Conservation (phyloP, 108 stramenopile genomes). For the Fistulifera pelliculosa region DNA sequence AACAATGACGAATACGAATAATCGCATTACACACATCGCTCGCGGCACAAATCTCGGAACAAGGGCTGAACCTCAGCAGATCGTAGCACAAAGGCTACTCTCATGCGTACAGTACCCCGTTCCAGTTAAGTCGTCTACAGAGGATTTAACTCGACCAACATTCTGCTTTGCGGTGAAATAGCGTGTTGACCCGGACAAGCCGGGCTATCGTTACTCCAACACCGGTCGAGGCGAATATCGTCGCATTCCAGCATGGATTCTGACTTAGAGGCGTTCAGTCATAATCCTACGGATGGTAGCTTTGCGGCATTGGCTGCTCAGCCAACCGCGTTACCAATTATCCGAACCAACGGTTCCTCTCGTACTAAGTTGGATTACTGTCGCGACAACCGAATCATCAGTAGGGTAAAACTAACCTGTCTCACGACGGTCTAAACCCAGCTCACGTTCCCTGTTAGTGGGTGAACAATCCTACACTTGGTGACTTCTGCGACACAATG, state of each 20-base stretch:
- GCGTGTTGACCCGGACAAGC: slow-evolving; percentile 40
- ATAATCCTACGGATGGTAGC: slow-evolving; percentile 92
- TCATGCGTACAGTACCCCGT: slow-evolving; percentile 93
- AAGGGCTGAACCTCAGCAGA: slow-evolving; percentile 94
- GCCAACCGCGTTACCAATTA: slow-evolving; percentile 91
- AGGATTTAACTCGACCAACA: slow-evolving; percentile 89
- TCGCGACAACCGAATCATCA: slow-evolving; percentile 83
- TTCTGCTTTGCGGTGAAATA: slow-evolving; percentile 66
- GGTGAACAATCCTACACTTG: slow-evolving; percentile 97
- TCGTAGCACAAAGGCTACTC: slow-evolving; percentile 96
- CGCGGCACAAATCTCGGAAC: slow-evolving; percentile 79
- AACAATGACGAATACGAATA: no score
- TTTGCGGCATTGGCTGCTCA: slow-evolving; percentile 89
- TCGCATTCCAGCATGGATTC: slow-evolving; percentile 89
- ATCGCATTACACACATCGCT: background rate
- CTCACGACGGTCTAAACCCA: slow-evolving; percentile 98
- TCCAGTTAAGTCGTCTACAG: slow-evolving; percentile 92
- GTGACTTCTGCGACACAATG: slow-evolving; percentile 94
- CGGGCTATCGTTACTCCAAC: slow-evolving; percentile 67
- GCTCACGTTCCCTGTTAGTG: slow-evolving; percentile 94
- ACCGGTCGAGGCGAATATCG: slow-evolving; percentile 75
- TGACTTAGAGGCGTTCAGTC: slow-evolving; percentile 95
- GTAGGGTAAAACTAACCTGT: slow-evolving; percentile 95
- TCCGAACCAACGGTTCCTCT: slow-evolving; percentile 98
- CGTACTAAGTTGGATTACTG: slow-evolving; percentile 98